Evolutionary conservation across 2,329 filamentous ascomycete genomes (phyloP), one percentile per base, ranked within the genome.

Genomic region (Aspergillus aculeatinus): DNA sequence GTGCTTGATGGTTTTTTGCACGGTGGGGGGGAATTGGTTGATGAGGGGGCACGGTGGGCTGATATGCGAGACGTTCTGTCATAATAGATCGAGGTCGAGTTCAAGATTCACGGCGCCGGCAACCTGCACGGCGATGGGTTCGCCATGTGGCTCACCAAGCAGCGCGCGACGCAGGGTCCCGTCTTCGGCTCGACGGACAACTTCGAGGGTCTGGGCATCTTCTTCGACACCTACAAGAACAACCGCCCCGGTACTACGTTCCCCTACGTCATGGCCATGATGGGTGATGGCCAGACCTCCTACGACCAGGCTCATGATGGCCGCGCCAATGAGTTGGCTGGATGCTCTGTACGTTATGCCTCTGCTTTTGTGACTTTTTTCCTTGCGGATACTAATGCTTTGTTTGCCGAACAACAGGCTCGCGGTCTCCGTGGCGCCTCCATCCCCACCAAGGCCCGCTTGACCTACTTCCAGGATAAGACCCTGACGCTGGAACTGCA

Each of bases 181-280:
- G 94, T 99, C 42, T 99, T 99, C 77, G 95, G 95, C 54, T 89
- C 88, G 67, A 82, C 84, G 31, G 94, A 99, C 79, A 86, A 86
- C 65, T 99, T 98, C 69, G 94, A 99, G 76, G 95, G 95, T 4
- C 84, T 99, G 51, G 95, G 92, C 57, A 85, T 99, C 77, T 98
- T 97, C 81, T 86, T 99, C 80, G 95, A 99, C 76, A 99, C 95
- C 49, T 99, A 99, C 84, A 99, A 99, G 87, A 99, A 99, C 82
- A 96, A 97, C 81, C 88, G 95, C 14, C 94, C 95, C 0, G 95
- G 95, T 48, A 89, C 92, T 48, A 90, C 96, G 51, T 99, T 99
- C 79, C 95, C 95, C 54, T 97, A 96, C 74, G 89, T 99, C 71
- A 97, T 98, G 93, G 94, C 93, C 64, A 98, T 98, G 95, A 83